Evolutionary conservation across 805 yeast genomes (phyloP).

Genomic region (Candida maris): DNA sequence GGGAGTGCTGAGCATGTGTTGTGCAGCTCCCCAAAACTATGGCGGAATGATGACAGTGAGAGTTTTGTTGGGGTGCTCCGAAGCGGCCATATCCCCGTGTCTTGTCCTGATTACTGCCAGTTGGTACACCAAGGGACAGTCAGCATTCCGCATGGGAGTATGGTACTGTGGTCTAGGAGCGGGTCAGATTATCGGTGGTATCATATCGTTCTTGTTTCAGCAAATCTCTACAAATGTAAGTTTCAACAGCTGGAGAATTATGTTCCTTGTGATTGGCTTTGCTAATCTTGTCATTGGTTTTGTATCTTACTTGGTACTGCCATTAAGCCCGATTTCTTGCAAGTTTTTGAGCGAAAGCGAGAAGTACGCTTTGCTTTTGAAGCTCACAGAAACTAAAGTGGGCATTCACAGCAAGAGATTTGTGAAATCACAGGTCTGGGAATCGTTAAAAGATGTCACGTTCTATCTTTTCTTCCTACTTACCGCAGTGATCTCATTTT

Average conservation of each 20-base stretch:
- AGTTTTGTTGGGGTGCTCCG: constrained; percentile 26
- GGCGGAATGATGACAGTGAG: constrained; percentile 44
- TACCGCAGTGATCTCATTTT: constrained; percentile 45
- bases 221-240: constrained; percentile 38
- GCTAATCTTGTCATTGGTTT: constrained; percentile 50
- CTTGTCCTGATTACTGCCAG: constrained; percentile 32
- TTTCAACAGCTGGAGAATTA: constrained; percentile 58
- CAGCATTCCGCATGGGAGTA: constrained; percentile 32
- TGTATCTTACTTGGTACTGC: constrained; percentile 37
- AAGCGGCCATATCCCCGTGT: constrained; percentile 32
- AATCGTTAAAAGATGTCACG: constrained; percentile 44
- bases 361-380: constrained; percentile 39
- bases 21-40: constrained; percentile 38
- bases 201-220: constrained; percentile 50
- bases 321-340: constrained; percentile 42
- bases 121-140: constrained; percentile 32
- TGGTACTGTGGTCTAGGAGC: constrained; percentile 39
- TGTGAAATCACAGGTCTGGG: constrained; percentile 43
- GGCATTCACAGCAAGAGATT: constrained; percentile 49
- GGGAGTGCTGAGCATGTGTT: constrained; percentile 55
- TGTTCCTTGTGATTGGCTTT: constrained; percentile 54
- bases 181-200: constrained; percentile 43
- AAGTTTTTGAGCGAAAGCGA: constrained; percentile 26
- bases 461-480: constrained; percentile 47
- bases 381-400: constrained; percentile 46